phyloP scores from a whole-genome alignment of 257 asterid genomes.

The Catharanthus roseus region DNA sequence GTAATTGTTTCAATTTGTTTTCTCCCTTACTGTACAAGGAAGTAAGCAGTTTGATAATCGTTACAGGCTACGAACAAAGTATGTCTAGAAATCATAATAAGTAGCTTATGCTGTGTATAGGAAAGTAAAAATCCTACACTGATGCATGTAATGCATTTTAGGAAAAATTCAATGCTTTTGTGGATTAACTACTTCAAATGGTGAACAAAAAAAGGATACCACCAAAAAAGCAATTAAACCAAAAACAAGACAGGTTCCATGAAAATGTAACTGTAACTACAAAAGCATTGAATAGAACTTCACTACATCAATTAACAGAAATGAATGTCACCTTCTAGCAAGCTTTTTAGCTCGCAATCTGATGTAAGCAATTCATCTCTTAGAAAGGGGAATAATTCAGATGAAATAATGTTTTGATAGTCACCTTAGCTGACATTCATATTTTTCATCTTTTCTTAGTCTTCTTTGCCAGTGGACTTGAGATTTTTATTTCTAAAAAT shows the following conservation, averaged over 20 bases:
- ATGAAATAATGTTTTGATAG: neutral
- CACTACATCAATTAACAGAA: neutral
- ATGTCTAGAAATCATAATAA: neutral
- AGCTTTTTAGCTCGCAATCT: neutral
- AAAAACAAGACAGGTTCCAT: neutral
- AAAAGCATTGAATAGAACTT: neutral
- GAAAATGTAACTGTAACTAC: neutral
- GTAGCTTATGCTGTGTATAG: too few species aligned
- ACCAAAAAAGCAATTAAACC: too few species aligned
- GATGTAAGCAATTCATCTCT: neutral
- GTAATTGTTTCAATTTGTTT: conserved; percentile 33
- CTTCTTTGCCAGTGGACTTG: neutral
- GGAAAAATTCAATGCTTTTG: neutral
- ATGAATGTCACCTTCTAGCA: neutral
- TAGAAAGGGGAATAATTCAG: neutral
- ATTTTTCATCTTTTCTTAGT: neutral
- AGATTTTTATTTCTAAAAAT: neutral
- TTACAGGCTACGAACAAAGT: neutral
- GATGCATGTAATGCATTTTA: neutral
- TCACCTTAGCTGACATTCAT: neutral
- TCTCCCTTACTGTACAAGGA: neutral
- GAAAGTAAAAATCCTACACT: neutral
- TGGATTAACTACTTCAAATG: neutral
- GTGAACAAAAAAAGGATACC: too few species aligned
- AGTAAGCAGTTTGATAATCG: neutral